phyloP scores from a whole-genome alignment of 306 rosid species.

The Mimosa pudica region DNA sequence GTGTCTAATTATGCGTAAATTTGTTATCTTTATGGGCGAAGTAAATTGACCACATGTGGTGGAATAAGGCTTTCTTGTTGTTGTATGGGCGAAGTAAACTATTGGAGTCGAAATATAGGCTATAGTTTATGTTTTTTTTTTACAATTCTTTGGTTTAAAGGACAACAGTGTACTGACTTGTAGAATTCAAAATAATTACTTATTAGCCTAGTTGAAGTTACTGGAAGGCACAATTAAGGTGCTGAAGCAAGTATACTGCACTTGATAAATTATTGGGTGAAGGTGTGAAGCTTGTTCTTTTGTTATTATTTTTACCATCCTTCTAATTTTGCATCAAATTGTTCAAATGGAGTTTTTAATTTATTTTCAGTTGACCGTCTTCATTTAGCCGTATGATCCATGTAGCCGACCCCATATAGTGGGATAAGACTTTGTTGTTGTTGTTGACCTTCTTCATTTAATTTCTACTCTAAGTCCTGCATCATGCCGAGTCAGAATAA shows the following conservation, averaged over 20 bases:
- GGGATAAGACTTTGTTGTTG: too few relatives aligned
- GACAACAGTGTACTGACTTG: background rate
- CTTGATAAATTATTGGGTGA: background rate
- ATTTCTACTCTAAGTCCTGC: background rate
- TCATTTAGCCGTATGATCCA: background rate
- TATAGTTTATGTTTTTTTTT: background rate
- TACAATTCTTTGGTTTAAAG: background rate
- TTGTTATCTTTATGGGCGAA: background rate
- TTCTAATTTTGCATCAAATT: background rate
- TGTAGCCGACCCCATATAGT: too few relatives aligned
- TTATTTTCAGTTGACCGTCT: background rate
- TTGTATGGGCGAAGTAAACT: background rate
- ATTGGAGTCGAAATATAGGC: conserved; percentile 4
- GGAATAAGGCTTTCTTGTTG: too few relatives aligned
- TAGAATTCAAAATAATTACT: background rate
- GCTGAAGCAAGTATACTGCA: background rate
- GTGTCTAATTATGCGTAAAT: background rate
- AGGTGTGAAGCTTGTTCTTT: background rate
- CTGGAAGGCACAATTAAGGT: conserved; percentile 1
- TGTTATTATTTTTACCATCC: background rate
- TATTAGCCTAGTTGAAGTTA: background rate
- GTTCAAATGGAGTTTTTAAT: background rate
- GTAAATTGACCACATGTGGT: background rate
- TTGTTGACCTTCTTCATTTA: background rate
- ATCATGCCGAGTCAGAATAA: background rate